Evolutionary conservation across 2,329 filamentous ascomycete species (phyloP).

Genomic region (Cladophialophora carrionii): DNA sequence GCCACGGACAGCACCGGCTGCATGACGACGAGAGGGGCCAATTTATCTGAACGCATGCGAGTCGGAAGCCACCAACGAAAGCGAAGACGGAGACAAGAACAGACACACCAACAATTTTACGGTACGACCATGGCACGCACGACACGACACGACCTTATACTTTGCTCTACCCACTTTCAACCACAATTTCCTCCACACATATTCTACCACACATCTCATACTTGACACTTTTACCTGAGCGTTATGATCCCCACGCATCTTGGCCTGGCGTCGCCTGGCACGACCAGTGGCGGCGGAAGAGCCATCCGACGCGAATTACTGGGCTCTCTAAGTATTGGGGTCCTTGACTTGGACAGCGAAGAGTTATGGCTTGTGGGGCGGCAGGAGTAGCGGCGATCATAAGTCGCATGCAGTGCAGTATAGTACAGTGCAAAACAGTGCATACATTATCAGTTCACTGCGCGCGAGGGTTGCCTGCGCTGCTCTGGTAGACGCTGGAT

Average conservation of each 20-base stretch:
- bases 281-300: not conserved
- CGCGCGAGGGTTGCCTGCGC: not conserved
- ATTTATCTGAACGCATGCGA: slow-evolving; percentile 6
- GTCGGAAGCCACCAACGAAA: not conserved
- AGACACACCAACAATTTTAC: not conserved
- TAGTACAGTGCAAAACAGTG: not conserved
- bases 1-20: slow-evolving; percentile 15
- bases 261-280: no score
- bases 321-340: no score
- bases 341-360: not conserved
- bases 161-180: not conserved
- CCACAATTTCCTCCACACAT: no score
- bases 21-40: slow-evolving; percentile 18
- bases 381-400: not conserved
- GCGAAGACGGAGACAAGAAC: not conserved
- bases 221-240: not conserved
- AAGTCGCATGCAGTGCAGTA: not conserved
- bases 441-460: not conserved
- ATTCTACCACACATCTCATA: no score
- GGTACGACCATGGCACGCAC: not conserved
- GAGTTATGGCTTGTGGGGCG: not conserved
- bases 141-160: not conserved
- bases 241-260: not conserved
- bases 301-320: not conserved
- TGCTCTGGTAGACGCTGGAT: not conserved